A percentile compares a stretch with the other conserved stretches of the same genome.
These are phyloP conservation scores for Rhizopogon roseolus DNA, from an alignment of 768 basidiomycete species.

Conservation along the genomic window DNA sequence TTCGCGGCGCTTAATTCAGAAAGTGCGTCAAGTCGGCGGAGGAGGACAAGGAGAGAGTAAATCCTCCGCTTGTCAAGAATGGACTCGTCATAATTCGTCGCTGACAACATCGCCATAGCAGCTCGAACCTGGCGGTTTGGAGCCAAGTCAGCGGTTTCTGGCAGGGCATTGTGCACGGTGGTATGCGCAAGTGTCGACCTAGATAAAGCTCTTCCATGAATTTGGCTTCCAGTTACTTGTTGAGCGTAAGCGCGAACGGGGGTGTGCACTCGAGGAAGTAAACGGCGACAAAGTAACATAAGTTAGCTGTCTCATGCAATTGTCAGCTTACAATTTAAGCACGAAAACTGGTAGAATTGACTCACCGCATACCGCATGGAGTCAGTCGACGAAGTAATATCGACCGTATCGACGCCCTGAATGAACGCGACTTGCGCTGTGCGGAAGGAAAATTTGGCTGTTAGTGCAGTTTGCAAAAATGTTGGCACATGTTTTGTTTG, in stretches of 20 bases:
- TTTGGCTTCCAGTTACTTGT: conserved; percentile 17
- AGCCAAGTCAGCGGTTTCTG: conserved; percentile 5
- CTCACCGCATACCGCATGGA: conserved; percentile 57
- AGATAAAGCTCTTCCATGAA: conserved; percentile 8
- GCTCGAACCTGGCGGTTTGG: conserved; percentile 16
- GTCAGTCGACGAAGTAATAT: conserved; percentile 21
- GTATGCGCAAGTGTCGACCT: conserved; percentile 8
- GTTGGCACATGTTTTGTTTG: too few species aligned
- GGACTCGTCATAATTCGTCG: conserved; percentile 13
- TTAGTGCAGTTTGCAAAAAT: too few species aligned
- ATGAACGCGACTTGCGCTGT: conserved; percentile 20
- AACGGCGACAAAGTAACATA: conserved; percentile 72
- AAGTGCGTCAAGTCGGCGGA: conserved; percentile 3
- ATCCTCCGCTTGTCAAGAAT: conserved; percentile 19
- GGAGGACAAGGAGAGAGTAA: conserved; percentile 15
- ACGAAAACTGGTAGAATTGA: background rate
- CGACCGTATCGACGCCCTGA: conserved; percentile 21
- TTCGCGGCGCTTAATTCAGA: conserved; percentile 10
- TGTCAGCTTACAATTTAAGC: background rate
- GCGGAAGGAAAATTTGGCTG: conserved; percentile 22
- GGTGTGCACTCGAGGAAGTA: conserved; percentile 44
- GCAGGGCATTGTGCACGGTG: conserved; percentile 9
- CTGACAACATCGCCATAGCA: conserved; percentile 21
- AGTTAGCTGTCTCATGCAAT: conserved; percentile 46
- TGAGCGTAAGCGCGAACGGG: conserved; percentile 21